Evolutionary conservation across 2,329 filamentous ascomycete genomes (phyloP).

Genomic region (Stemphylium vesicarium): DNA sequence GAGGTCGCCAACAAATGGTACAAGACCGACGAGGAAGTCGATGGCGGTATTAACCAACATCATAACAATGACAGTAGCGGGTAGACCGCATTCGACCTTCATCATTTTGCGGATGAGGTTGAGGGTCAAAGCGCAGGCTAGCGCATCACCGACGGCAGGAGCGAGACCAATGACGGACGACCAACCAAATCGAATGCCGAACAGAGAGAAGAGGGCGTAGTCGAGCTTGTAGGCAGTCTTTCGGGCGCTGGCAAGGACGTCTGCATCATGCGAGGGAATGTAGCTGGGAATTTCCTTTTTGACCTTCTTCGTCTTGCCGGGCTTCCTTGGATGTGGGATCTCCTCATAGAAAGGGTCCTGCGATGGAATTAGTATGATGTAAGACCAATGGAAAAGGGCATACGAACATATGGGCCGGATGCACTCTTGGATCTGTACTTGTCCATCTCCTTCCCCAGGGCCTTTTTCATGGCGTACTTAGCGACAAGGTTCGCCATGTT

Average conservation of each 20-base stretch:
- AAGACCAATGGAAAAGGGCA: neutral
- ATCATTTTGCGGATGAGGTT: constrained; percentile 76
- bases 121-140: constrained; percentile 57
- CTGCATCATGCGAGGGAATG: constrained; percentile 80
- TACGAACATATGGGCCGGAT: constrained; percentile 50
- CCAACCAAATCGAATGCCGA: constrained; percentile 88
- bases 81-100: constrained; percentile 78
- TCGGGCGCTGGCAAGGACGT: constrained; percentile 85
- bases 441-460: constrained; percentile 55
- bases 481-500: constrained; percentile 55
- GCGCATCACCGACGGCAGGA: constrained; percentile 68
- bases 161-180: constrained; percentile 82
- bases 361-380: constrained; percentile 5
- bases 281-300: constrained; percentile 85
- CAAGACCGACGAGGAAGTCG: constrained; percentile 75
- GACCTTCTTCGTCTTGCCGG: constrained; percentile 79
- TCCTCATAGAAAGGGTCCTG: constrained; percentile 92
- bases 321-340: constrained; percentile 74
- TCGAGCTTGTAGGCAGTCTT: constrained; percentile 85
- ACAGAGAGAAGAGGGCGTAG: constrained; percentile 79
- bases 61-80: constrained; percentile 62
- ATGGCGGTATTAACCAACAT: constrained; percentile 84
- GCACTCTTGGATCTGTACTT: constrained; percentile 55
- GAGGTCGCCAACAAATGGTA: constrained; percentile 79
- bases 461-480: constrained; percentile 59